A percentile compares a stretch with the other conserved stretches of the same genome.
These are phyloP conservation scores for Saturnispora besseyi DNA, from an alignment of 805 yeast genomes.

Conservation along the genomic window DNA sequence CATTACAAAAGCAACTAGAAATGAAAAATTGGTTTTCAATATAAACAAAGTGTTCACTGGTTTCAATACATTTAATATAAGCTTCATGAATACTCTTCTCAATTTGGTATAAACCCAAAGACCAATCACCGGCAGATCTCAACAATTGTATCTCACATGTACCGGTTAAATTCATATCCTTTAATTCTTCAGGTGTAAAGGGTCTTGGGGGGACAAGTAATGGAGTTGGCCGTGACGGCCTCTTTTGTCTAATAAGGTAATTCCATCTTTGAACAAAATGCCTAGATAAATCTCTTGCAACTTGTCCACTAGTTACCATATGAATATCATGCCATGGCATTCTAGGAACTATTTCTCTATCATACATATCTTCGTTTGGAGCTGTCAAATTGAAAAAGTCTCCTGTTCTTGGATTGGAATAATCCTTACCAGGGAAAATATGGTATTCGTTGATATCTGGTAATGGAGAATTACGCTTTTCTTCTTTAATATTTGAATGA, in stretches of 20 bases:
- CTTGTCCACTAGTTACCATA: slow-evolving; percentile 89
- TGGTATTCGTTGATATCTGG: slow-evolving; percentile 35
- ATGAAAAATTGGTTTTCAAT: slow-evolving; percentile 94
- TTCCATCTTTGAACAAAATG: slow-evolving; percentile 99
- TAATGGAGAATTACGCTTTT: not conserved
- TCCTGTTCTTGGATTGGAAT: slow-evolving; percentile 88
- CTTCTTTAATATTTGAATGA: not conserved
- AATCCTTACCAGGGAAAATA: slow-evolving; percentile 92
- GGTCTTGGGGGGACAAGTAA: slow-evolving; percentile 88
- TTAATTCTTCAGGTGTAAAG: slow-evolving; percentile 62
- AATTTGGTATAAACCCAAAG: slow-evolving; percentile 73
- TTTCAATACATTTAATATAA: slow-evolving; percentile 79
- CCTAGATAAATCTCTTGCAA: slow-evolving; percentile 85
- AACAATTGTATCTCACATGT: slow-evolving; percentile 87
- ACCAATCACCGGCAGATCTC: slow-evolving; percentile 90
- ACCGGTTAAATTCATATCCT: slow-evolving; percentile 55
- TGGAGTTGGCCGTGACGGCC: slow-evolving; percentile 93
- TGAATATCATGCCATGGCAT: slow-evolving; percentile 99
- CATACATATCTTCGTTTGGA: slow-evolving; percentile 90
- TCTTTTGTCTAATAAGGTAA: slow-evolving; percentile 79
- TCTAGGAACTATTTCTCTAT: slow-evolving; percentile 69
- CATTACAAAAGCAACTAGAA: slow-evolving; percentile 81
- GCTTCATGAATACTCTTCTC: slow-evolving; percentile 93
- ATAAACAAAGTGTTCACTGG: slow-evolving; percentile 86
- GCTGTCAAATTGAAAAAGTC: slow-evolving; percentile 75